Conservation (phyloP, 2,329 filamentous ascomycete species). For the Ophiostoma australiae region DNA sequence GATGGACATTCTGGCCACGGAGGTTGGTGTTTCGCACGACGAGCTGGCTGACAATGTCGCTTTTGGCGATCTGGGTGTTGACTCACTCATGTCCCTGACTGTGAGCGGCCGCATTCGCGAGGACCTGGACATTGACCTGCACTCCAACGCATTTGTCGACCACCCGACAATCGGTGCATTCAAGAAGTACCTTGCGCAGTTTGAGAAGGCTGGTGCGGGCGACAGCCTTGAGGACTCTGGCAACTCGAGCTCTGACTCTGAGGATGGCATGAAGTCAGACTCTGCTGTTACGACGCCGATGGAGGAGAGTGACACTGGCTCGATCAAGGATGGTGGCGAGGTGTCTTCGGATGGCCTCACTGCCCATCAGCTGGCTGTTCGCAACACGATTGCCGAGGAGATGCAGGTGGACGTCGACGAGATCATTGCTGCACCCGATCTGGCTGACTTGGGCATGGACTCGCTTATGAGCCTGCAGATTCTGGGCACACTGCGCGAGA, state of each 20-base stretch:
- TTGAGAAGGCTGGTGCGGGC: slow-evolving; percentile 33
- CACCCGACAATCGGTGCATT: slow-evolving; percentile 51
- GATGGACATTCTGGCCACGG: slow-evolving; percentile 52
- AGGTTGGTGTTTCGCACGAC: slow-evolving; percentile 50
- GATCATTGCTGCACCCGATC: slow-evolving; percentile 49
- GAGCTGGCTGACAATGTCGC: slow-evolving; percentile 53
- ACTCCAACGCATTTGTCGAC: slow-evolving; percentile 51
- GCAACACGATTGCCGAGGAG: slow-evolving; percentile 64
- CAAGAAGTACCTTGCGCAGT: slow-evolving; percentile 42
- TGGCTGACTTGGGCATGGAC: slow-evolving; percentile 56
- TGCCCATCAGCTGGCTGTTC: slow-evolving; percentile 47
- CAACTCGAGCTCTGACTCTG: slow-evolving; percentile 41
- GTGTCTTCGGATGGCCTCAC: slow-evolving; percentile 37
- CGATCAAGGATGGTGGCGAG: slow-evolving; percentile 42
- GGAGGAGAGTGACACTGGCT: slow-evolving; percentile 49
- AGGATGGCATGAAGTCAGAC: slow-evolving; percentile 44
- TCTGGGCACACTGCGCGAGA: slow-evolving; percentile 50
- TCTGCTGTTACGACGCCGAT: slow-evolving; percentile 50
- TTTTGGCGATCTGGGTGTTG: slow-evolving; percentile 55
- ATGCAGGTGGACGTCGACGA: slow-evolving; percentile 67
- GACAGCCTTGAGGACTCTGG: slow-evolving; percentile 32
- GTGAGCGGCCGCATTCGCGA: slow-evolving; percentile 54
- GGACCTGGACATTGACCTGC: slow-evolving; percentile 52
- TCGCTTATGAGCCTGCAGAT: slow-evolving; percentile 55
- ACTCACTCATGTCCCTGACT: slow-evolving; percentile 58